Conservation (phyloP, 2,329 filamentous ascomycete species). For the Microdochium nivale region DNA sequence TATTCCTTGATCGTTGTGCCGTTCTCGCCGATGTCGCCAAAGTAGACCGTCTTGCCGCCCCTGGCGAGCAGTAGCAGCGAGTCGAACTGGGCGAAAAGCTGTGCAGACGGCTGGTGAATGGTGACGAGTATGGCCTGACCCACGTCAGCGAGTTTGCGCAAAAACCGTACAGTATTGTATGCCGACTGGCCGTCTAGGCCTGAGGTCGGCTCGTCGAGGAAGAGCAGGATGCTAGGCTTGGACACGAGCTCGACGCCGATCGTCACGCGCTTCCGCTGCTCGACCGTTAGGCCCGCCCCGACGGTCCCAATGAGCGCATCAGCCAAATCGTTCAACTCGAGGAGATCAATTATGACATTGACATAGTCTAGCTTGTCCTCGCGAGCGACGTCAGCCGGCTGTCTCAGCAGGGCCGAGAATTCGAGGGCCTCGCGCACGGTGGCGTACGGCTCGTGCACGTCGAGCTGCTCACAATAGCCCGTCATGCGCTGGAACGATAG, state of each 20-base stretch:
- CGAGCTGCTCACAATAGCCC: constrained; percentile 74
- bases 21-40: constrained; percentile 54
- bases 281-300: constrained; percentile 44
- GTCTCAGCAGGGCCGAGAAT: constrained; percentile 67
- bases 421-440: constrained; percentile 70
- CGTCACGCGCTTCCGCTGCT: constrained; percentile 46
- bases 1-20: constrained; percentile 48
- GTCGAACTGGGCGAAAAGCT: constrained; percentile 60
- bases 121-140: constrained; percentile 63
- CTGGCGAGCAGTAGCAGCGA: constrained; percentile 54
- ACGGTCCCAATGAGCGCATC: constrained; percentile 37
- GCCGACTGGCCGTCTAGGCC: constrained; percentile 63
- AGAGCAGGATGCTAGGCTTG: constrained; percentile 50
- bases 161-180: constrained; percentile 54
- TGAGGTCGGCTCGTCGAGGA: constrained; percentile 55
- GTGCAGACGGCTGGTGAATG: constrained; percentile 62
- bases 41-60: constrained; percentile 59
- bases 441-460: constrained; percentile 64
- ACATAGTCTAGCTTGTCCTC: constrained; percentile 70
- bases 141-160: constrained; percentile 55
- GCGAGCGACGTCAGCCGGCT: constrained; percentile 53
- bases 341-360: constrained; percentile 63
- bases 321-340: constrained; percentile 38
- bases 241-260: constrained; percentile 55
- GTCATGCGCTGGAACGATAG: constrained; percentile 71